Percentiles rank a stretch among this genome's conserved stretches.
phyloP scores from a whole-genome alignment of 768 basidiomycete species.

The Stropharia rugosoannulata region DNA sequence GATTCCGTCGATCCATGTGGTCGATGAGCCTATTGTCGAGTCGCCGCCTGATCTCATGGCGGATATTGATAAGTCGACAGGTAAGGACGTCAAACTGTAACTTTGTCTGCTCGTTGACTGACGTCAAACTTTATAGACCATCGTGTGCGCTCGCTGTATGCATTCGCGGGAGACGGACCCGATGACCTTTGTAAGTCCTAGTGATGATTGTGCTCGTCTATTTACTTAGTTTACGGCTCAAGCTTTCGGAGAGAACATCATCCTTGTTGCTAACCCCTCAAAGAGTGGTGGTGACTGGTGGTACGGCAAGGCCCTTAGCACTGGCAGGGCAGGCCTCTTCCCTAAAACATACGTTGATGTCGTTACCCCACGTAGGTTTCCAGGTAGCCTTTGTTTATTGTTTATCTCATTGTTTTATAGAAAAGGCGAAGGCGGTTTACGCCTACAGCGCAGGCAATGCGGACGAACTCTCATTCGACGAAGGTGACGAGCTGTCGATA shows the following conservation, averaged over 20 bases:
- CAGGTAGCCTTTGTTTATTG: not conserved
- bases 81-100: slow-evolving; percentile 36
- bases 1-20: slow-evolving; percentile 54
- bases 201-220: not conserved
- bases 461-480: slow-evolving; percentile 80
- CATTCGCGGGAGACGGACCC: slow-evolving; percentile 81
- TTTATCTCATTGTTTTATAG: slow-evolving; percentile 28
- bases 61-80: slow-evolving; percentile 66
- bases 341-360: slow-evolving; percentile 86
- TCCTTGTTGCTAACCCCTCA: slow-evolving; percentile 81
- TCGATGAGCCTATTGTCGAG: slow-evolving; percentile 45
- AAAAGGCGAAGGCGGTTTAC: slow-evolving; percentile 78
- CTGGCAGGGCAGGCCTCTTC: slow-evolving; percentile 81
- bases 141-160: slow-evolving; percentile 77
- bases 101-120: slow-evolving; percentile 6
- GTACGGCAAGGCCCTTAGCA: slow-evolving; percentile 72
- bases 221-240: not conserved
- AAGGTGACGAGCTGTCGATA: slow-evolving; percentile 37
- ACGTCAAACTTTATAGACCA: slow-evolving; percentile 47
- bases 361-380: slow-evolving; percentile 59
- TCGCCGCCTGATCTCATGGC: slow-evolving; percentile 52
- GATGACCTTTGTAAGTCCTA: slow-evolving; percentile 80
- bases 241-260: slow-evolving; percentile 82
- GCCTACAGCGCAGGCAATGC: slow-evolving; percentile 65
- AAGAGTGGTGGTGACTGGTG: slow-evolving; percentile 91